Evolutionary conservation across 768 basidiomycete genomes (phyloP).

Genomic region (Agaricus blazei): DNA sequence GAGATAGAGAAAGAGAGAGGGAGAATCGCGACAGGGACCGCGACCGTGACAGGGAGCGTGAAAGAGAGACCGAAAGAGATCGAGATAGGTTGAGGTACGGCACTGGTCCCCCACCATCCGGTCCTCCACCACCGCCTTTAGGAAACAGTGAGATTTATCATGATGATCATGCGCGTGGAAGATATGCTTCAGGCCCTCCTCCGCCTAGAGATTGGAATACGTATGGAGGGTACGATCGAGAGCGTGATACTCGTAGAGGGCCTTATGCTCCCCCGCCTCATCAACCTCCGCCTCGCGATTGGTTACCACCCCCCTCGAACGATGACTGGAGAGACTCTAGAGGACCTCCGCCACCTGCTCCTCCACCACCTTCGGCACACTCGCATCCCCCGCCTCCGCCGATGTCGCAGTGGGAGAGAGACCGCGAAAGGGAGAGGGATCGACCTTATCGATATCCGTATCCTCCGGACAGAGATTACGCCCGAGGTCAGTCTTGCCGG

Average conservation of each 20-base stretch:
- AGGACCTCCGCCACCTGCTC: background rate
- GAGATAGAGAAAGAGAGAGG: slow-evolving; percentile 22
- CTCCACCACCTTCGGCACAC: background rate
- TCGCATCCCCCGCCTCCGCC: slow-evolving; percentile 8
- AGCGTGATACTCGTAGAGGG: slow-evolving; percentile 25
- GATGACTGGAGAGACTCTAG: slow-evolving; percentile 3
- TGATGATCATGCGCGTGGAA: slow-evolving; percentile 6
- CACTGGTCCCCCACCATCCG: slow-evolving; percentile 22
- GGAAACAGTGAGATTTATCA: slow-evolving; percentile 1
- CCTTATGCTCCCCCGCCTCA: slow-evolving; percentile 21
- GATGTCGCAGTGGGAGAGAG: slow-evolving; percentile 4
- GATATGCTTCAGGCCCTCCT: background rate
- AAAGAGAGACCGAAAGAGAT: background rate
- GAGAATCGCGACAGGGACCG: slow-evolving; percentile 4
- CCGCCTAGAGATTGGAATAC: slow-evolving; percentile 24
- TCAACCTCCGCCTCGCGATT: slow-evolving; percentile 20
- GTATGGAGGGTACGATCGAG: slow-evolving; percentile 13
- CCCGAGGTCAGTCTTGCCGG: background rate
- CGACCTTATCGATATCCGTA: slow-evolving; percentile 5
- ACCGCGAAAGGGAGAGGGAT: slow-evolving; percentile 2
- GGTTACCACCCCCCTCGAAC: slow-evolving; percentile 21
- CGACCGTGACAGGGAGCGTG: background rate
- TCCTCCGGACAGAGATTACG: slow-evolving; percentile 12
- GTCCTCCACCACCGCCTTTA: background rate
- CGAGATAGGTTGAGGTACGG: slow-evolving; percentile 15